Evolutionary conservation across 495 filamentous ascomycete species (phyloP).

Genomic region (Hypoxylon lenormandii): DNA sequence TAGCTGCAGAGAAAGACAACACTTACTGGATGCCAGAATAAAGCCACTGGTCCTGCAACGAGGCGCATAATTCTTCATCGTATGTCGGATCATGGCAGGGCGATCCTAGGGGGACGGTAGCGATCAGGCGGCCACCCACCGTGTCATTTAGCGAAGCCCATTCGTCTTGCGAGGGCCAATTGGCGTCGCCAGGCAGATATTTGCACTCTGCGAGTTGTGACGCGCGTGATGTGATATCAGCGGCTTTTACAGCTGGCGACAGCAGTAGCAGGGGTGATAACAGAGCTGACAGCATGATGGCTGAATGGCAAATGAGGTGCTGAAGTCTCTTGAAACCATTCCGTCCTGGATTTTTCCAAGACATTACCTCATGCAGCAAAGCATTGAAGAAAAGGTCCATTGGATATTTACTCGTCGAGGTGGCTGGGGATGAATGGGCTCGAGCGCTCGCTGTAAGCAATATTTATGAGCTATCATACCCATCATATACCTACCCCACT

Average conservation of each 20-base stretch:
- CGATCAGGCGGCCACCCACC: slow-evolving; percentile 59
- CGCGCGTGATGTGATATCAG: slow-evolving; percentile 3
- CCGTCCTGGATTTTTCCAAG: background rate
- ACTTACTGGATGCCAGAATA: slow-evolving; percentile 52
- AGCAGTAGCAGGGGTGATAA: slow-evolving; percentile 1
- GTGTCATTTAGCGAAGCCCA: slow-evolving; percentile 62
- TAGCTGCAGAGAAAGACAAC: background rate
- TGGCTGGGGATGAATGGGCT: no score
- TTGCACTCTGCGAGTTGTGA: slow-evolving; percentile 31
- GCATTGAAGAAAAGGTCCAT: background rate
- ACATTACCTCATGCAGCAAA: background rate
- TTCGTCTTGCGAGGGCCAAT: slow-evolving; percentile 59
- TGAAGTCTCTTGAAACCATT: background rate
- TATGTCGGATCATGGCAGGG: slow-evolving; percentile 58
- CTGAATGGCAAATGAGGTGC: slow-evolving; percentile 1
- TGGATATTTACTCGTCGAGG: no score
- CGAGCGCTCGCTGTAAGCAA: no score
- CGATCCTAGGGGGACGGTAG: slow-evolving; percentile 58
- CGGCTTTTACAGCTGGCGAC: slow-evolving; percentile 4
- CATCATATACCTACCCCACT: no score
- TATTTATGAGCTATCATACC: no score
- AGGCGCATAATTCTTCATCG: slow-evolving; percentile 31
- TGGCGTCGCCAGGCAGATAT: slow-evolving; percentile 52
- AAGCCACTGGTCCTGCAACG: slow-evolving; percentile 31
- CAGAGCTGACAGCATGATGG: slow-evolving; percentile 15